These are phyloP conservation scores for Venustampulla echinocandica DNA, from an alignment of 495 filamentous ascomycete genomes.

Conservation along the genomic window DNA sequence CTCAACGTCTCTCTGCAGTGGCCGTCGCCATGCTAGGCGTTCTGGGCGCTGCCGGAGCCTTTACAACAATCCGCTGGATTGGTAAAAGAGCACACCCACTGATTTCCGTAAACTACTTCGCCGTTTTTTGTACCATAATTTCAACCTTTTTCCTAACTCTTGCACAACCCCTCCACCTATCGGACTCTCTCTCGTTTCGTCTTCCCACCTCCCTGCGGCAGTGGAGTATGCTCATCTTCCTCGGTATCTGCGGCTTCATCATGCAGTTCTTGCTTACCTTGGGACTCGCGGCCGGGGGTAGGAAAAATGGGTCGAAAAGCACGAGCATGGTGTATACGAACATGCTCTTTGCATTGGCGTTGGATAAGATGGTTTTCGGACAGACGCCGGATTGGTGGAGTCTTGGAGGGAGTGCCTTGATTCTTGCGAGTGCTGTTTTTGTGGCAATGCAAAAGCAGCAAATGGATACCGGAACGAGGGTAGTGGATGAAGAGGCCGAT, in stretches of 20 bases:
- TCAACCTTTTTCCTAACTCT: slow-evolving; percentile 47
- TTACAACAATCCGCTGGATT: slow-evolving; percentile 76
- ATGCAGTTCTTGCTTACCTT: slow-evolving; percentile 85
- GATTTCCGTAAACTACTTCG: slow-evolving; percentile 82
- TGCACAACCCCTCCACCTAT: slow-evolving; percentile 32
- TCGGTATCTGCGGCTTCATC: slow-evolving; percentile 70
- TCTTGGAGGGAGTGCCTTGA: slow-evolving; percentile 65
- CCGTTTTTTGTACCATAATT: slow-evolving; percentile 59
- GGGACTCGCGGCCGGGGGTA: slow-evolving; percentile 55
- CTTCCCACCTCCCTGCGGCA: slow-evolving; percentile 51
- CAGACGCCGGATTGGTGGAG: slow-evolving; percentile 56
- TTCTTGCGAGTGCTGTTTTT: slow-evolving; percentile 73
- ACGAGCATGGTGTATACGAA: slow-evolving; percentile 88
- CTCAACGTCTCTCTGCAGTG: slow-evolving; percentile 66
- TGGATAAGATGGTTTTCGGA: slow-evolving; percentile 73
- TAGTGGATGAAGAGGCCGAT: slow-evolving; percentile 25
- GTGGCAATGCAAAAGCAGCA: slow-evolving; percentile 52
- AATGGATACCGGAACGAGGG: slow-evolving; percentile 19
- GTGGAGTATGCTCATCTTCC: slow-evolving; percentile 60
- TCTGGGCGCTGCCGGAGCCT: slow-evolving; percentile 67
- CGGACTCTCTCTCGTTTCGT: slow-evolving; percentile 10
- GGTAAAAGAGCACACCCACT: slow-evolving; percentile 77
- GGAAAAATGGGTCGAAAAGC: slow-evolving; percentile 56
- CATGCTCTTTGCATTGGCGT: slow-evolving; percentile 82
- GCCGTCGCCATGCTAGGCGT: slow-evolving; percentile 71